Conservation (phyloP, 129 eudicot genomes). For the Kitagawia praeruptora region DNA sequence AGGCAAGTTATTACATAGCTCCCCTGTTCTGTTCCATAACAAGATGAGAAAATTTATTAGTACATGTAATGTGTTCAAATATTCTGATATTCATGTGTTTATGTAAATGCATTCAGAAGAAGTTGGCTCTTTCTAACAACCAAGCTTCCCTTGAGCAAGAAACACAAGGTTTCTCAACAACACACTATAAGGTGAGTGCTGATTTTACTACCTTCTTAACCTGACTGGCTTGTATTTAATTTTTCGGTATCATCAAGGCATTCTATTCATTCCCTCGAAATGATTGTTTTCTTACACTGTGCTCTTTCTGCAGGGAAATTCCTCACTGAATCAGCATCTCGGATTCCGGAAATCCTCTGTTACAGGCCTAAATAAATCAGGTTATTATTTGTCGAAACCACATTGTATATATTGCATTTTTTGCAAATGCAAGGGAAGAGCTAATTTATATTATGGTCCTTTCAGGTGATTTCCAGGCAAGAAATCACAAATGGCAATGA, state of each 20-base stretch:
- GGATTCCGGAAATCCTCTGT: conserved; percentile 37
- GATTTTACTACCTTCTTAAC: not conserved
- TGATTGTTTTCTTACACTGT: not conserved
- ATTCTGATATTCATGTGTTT: not conserved
- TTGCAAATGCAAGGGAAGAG: conserved; percentile 17
- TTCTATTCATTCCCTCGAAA: not conserved
- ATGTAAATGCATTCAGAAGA: conserved; percentile 21
- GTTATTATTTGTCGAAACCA: conserved; percentile 4
- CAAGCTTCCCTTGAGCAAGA: conserved; percentile 17
- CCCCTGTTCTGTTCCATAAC: not conserved
- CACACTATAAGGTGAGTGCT: conserved; percentile 30
- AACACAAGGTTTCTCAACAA: conserved; percentile 18
- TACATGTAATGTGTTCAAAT: not conserved
- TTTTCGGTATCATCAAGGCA: conserved; percentile 10
- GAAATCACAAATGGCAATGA: conserved; percentile 18
- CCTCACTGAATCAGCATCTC: conserved; percentile 28
- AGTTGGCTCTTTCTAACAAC: conserved; percentile 11
- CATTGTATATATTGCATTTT: not conserved
- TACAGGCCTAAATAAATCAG: conserved; percentile 22
- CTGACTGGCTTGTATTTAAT: not conserved
- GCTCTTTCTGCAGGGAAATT: conserved; percentile 27
- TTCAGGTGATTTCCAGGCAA: conserved; percentile 22
- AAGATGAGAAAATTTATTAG: not conserved
- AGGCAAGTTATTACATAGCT: conserved; percentile 25
- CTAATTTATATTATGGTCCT: not conserved